Conservation (phyloP, 305 asterid genomes). For the Fraxinus sp. region DNA sequence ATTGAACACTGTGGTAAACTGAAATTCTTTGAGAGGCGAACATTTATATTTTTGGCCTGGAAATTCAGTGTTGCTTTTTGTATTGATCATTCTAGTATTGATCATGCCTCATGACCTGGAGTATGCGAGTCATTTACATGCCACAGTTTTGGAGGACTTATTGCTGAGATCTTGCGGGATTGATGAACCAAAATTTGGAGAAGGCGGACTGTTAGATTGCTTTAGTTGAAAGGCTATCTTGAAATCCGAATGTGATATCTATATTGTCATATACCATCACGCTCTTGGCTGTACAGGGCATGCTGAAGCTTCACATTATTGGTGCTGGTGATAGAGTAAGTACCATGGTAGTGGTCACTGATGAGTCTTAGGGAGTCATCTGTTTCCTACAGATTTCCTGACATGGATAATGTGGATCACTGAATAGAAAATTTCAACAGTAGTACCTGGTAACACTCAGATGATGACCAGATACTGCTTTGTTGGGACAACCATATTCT, state of each 20-base stretch:
- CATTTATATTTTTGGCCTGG: not conserved
- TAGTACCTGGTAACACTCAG: not conserved
- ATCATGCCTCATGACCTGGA: not conserved
- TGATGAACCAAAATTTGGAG: not conserved
- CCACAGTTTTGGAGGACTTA: slow-evolving; percentile 7
- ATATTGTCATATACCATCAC: not conserved
- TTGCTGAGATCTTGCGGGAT: not conserved
- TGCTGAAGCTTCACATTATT: slow-evolving; percentile 6
- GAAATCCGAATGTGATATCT: not conserved
- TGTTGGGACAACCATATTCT: not conserved
- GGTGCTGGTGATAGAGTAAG: not conserved
- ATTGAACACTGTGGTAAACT: not conserved
- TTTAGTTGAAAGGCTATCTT: not conserved
- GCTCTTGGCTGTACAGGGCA: not conserved
- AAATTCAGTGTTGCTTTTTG: slow-evolving; percentile 3
- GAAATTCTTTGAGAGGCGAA: slow-evolving; percentile 10
- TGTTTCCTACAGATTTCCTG: not conserved
- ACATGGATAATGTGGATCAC: not conserved
- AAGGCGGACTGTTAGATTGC: slow-evolving; percentile 17
- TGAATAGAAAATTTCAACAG: not conserved
- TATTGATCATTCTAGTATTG: slow-evolving; percentile 8
- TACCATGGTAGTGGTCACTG: not conserved
- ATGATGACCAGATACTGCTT: not conserved
- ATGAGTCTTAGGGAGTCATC: not conserved
- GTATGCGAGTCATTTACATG: not conserved